Percentiles rank a stretch among this genome's conserved stretches.
Conservation (phyloP, 345 rosid genomes). For the Aquilaria sinensis region DNA sequence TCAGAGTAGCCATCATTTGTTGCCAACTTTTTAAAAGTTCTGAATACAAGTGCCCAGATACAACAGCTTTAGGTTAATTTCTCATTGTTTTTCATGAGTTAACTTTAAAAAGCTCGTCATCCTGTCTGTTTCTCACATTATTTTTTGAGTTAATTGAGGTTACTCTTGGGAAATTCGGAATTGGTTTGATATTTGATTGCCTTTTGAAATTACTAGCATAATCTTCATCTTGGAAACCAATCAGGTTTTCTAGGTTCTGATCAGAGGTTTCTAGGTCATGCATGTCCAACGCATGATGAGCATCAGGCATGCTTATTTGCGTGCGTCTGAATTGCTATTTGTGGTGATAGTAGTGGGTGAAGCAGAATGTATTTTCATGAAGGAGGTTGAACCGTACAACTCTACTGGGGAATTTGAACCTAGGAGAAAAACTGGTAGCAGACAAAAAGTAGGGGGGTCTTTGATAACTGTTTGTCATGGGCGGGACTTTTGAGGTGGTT, state of each 20-base stretch:
- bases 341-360: neutral
- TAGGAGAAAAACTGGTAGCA: conserved; percentile 7
- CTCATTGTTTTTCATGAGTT: no score
- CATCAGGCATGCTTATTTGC: neutral
- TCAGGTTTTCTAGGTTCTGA: neutral
- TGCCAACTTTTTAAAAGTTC: no score
- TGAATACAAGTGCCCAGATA: no score
- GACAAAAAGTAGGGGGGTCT: neutral
- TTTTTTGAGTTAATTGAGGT: no score
- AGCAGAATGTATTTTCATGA: neutral
- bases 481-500: conserved; percentile 36
- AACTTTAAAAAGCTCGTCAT: no score
- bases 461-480: conserved; percentile 9
- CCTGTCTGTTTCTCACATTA: no score
- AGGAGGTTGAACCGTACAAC: neutral
- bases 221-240: neutral
- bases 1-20: no score
- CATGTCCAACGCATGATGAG: neutral
- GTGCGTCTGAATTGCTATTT: neutral
- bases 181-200: no score
- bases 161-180: no score
- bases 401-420: conserved; percentile 4
- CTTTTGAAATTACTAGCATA: neutral
- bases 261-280: neutral
- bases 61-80: no score